phyloP scores from a whole-genome alignment of 2,329 filamentous ascomycete species.

The Neopestalotiopsis sp. region DNA sequence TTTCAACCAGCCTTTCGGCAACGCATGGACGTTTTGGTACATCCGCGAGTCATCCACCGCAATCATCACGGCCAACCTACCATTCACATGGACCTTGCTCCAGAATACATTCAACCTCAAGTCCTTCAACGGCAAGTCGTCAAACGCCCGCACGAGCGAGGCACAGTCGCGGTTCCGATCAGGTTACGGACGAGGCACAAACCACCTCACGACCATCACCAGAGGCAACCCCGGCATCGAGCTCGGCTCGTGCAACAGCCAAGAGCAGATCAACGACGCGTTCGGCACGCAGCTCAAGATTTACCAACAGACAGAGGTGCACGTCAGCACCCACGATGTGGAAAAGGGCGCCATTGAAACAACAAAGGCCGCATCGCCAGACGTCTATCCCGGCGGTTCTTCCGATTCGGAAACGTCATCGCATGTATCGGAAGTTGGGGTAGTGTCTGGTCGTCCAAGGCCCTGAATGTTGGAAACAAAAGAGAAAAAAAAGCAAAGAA shows the following conservation, averaged over 20 bases:
- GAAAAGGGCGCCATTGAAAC: background rate
- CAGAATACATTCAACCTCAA: conserved; percentile 10
- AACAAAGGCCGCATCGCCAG: background rate
- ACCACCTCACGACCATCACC: background rate
- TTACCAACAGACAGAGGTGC: conserved; percentile 16
- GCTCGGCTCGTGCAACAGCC: conserved; percentile 7
- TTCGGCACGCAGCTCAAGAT: conserved; percentile 16
- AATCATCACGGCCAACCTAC: conserved; percentile 49
- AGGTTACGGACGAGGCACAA: conserved; percentile 10
- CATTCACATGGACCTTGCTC: conserved; percentile 41
- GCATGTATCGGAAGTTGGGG: background rate
- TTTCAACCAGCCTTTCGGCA: conserved; percentile 43
- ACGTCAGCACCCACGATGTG: conserved; percentile 10
- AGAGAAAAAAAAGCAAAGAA: background rate
- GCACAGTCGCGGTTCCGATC: conserved; percentile 7
- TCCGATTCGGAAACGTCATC: conserved; percentile 12
- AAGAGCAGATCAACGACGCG: conserved; percentile 12
- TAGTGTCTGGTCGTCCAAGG: conserved; percentile 6
- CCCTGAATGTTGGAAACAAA: background rate
- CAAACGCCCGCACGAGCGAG: conserved; percentile 8
- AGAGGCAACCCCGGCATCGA: conserved; percentile 9
- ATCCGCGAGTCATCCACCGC: conserved; percentile 51
- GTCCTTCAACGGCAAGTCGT: conserved; percentile 17
- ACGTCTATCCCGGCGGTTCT: conserved; percentile 9
- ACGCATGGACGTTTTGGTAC: conserved; percentile 49